Conservation (phyloP, 202 grass and related monocot species). For the Dendrocalamus latiflorus region DNA sequence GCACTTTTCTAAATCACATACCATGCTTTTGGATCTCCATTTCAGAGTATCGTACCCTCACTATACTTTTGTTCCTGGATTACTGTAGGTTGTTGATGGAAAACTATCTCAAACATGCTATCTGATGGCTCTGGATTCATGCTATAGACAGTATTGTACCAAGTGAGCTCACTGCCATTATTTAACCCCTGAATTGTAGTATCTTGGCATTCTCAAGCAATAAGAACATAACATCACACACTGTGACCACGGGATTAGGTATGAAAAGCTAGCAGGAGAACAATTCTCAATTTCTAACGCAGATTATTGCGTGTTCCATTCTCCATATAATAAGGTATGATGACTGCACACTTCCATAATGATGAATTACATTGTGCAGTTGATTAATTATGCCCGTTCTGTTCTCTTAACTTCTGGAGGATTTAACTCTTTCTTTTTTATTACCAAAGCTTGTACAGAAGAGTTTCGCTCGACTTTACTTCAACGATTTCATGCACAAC, state of each 20-base stretch:
- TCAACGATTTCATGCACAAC: conserved; percentile 62
- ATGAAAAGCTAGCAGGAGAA: conserved; percentile 58
- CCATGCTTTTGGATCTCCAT: not conserved
- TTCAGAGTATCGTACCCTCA: too few species aligned
- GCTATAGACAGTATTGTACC: conserved; percentile 62
- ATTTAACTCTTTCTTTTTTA: not conserved
- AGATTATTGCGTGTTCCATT: conserved; percentile 81
- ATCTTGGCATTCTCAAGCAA: not conserved
- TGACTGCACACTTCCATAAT: not conserved
- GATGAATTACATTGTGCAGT: not conserved
- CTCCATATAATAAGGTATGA: conserved; percentile 79
- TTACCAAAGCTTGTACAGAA: conserved; percentile 70
- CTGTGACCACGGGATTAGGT: conserved; percentile 32
- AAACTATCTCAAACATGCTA: conserved; percentile 84
- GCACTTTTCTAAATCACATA: not conserved
- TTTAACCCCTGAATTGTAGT: not conserved
- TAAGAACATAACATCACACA: conserved; percentile 19
- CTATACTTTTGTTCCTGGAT: not conserved
- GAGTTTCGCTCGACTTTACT: conserved; percentile 75
- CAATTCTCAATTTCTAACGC: conserved; percentile 62
- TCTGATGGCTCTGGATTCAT: conserved; percentile 71
- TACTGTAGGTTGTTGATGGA: conserved; percentile 66
- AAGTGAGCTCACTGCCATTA: conserved; percentile 44
- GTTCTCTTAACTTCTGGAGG: conserved; percentile 9
- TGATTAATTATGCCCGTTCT: conserved; percentile 10